phyloP scores from a whole-genome alignment of 345 rosid genomes.

The Linum lewisii region DNA sequence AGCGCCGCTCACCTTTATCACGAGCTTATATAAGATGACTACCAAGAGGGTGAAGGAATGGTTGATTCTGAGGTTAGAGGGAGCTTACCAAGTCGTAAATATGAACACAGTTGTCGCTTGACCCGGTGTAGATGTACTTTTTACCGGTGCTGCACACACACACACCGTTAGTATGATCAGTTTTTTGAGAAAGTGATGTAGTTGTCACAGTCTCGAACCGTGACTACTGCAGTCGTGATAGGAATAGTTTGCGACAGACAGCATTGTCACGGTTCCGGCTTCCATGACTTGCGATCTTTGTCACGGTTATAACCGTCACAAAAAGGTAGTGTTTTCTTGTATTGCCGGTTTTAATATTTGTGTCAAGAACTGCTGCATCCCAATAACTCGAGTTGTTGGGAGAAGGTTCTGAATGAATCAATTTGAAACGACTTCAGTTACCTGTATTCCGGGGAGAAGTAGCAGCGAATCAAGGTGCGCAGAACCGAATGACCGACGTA shows the following conservation, averaged over 20 bases:
- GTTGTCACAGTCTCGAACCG: too few relatives aligned
- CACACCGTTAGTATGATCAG: not conserved
- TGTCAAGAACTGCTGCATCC: too few relatives aligned
- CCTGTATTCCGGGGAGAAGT: constrained; percentile 64
- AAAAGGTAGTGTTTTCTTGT: too few relatives aligned
- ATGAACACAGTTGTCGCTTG: constrained; percentile 35
- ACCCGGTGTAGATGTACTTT: constrained; percentile 60
- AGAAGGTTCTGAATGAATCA: too few relatives aligned
- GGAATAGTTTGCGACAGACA: not conserved
- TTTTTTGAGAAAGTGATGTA: too few relatives aligned
- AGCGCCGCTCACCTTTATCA: constrained; percentile 37
- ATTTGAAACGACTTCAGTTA: constrained; percentile 11
- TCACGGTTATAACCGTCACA: too few relatives aligned
- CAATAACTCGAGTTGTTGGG: too few relatives aligned
- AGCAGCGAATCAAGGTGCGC: constrained; percentile 52
- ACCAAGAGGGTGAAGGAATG: not conserved
- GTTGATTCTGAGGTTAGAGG: not conserved
- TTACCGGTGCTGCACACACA: constrained; percentile 56
- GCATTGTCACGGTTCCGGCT: too few relatives aligned
- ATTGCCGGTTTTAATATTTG: too few relatives aligned
- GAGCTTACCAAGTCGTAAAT: constrained; percentile 52
- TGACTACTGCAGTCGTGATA: too few relatives aligned
- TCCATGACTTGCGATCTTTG: too few relatives aligned
- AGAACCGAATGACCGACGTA: constrained; percentile 56
- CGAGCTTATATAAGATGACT: not conserved